Conservation (phyloP, 2,329 filamentous ascomycete species). For the Ophiostoma pallidulum region DNA sequence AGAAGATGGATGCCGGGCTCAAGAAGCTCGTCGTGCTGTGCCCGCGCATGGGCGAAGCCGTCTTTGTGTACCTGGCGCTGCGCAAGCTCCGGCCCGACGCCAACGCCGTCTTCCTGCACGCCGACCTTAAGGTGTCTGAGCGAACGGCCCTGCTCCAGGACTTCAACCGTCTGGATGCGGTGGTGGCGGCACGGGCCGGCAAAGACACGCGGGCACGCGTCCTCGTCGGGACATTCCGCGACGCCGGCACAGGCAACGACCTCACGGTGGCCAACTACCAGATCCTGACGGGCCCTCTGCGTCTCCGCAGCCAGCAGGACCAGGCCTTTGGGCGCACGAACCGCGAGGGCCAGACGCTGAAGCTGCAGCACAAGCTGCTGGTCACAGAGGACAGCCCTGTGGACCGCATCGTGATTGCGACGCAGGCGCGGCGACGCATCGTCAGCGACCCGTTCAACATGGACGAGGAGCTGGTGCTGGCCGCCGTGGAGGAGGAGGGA, state of each 20-base stretch:
- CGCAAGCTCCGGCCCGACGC: slow-evolving; percentile 12
- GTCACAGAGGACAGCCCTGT: slow-evolving; percentile 18
- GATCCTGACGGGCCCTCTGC: slow-evolving; percentile 18
- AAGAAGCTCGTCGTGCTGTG: slow-evolving; percentile 20
- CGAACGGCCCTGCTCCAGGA: slow-evolving; percentile 14
- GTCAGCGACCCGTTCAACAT: slow-evolving; percentile 17
- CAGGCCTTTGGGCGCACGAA: slow-evolving; percentile 20
- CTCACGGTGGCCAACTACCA: slow-evolving; percentile 18
- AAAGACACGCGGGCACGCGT: slow-evolving; percentile 11
- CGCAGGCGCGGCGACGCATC: slow-evolving; percentile 17
- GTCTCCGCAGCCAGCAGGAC: slow-evolving; percentile 17
- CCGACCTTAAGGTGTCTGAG: slow-evolving; percentile 15
- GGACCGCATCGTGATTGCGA: slow-evolving; percentile 17
- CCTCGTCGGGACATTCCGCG: slow-evolving; percentile 16
- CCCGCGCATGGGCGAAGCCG: slow-evolving; percentile 18
- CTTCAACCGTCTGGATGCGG: slow-evolving; percentile 14
- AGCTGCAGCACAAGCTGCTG: slow-evolving; percentile 17
- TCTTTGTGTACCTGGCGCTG: slow-evolving; percentile 18
- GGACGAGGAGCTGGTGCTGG: slow-evolving; percentile 11
- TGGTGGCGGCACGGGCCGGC: not conserved
- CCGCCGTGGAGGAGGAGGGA: slow-evolving; percentile 1
- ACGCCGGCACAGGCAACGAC: slow-evolving; percentile 18
- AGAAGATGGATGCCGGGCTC: slow-evolving; percentile 4
- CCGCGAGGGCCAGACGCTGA: slow-evolving; percentile 18
- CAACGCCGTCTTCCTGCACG: slow-evolving; percentile 15